Evolutionary conservation across 139 green algal genomes (phyloP), one percentile per base, ranked within the genome.

Genomic region (Haematococcus sp.): DNA sequence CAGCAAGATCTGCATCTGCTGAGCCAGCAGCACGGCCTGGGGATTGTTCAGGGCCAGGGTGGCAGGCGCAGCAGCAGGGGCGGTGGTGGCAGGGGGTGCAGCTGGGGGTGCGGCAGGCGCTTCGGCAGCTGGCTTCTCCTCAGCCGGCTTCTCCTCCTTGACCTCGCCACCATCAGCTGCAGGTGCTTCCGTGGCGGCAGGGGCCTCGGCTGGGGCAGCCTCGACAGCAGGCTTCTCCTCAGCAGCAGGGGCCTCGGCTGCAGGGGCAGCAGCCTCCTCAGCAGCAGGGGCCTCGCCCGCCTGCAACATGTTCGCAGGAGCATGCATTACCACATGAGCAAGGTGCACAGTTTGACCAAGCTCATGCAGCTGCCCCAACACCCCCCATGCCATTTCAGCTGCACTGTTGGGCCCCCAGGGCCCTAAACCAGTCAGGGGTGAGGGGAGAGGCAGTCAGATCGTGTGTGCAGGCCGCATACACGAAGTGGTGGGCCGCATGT

Each of bases 1-100:
- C 58, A 34, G n/a, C n/a, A 65, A 22, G 23, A 65, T 28, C 25
- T 40, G n/a, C 23, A 65, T 65, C 58, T 65, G 58, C 54, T 61
- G 54, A 4, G n/a, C 54, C 58, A 65, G 28, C n/a, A 34, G 11
- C 11, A 30, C 58, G 11, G 25, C n/a, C 23, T 40, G 23, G 25
- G 58, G 58, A n/a, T 65, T 65, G 58, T 28, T 34, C 23, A 30
- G 11, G 58, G 25, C n/a, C 52, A 32, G 52, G 4, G 52, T 28
- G 11, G 52, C 52, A 9, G 20, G 52, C 15, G 52, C 52, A 61
- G 52, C 46, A 23, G 46, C 52, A 33, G 23, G n/a, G 4, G 58
- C 58, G 33, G 58, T 34, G 34, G 58, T 30, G 4, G 25, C 25
- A 11, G 58, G n/a, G 25, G 58, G n/a, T 65, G 58, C 58, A 65